These are phyloP conservation scores for Tolypocladium tropicale DNA, from an alignment of 2,329 filamentous ascomycete species.

Conservation along the genomic window DNA sequence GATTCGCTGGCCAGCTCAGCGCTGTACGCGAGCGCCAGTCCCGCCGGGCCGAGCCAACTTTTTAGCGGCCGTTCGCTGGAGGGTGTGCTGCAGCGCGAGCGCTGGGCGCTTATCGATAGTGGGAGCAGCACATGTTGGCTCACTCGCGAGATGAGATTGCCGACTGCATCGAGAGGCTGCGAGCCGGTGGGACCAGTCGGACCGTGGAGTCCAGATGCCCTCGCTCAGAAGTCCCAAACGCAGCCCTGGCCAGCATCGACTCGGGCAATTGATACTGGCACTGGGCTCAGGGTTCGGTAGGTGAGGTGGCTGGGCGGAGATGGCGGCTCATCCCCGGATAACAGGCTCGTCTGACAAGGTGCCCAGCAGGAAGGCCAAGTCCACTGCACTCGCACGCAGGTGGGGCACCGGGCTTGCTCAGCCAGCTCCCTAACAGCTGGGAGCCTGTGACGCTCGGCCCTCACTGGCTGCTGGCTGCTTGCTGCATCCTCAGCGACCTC, in stretches of 20 bases:
- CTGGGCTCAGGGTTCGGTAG: too few species aligned
- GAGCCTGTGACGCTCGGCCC: neutral
- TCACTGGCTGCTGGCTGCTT: neutral
- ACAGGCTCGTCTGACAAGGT: neutral
- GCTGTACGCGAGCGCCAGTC: neutral
- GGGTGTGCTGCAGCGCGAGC: neutral
- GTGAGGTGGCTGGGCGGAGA: neutral
- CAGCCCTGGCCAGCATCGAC: neutral
- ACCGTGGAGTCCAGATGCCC: neutral
- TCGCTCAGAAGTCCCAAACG: neutral
- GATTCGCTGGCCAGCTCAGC: neutral
- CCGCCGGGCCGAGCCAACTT: neutral
- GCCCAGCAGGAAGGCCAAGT: neutral
- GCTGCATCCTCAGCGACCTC: neutral
- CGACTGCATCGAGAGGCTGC: neutral
- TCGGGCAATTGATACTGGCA: too few species aligned
- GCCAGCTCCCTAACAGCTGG: neutral
- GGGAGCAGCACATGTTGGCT: neutral
- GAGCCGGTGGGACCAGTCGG: neutral
- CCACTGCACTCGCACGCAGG: too few species aligned
- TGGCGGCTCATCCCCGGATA: neutral
- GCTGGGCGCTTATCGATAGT: neutral
- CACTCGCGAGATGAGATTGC: neutral
- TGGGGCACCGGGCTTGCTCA: neutral
- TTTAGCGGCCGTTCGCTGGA: neutral